Evolutionary conservation across 176 grass and related monocot genomes (phyloP).

Genomic region (Puya raimondii): DNA sequence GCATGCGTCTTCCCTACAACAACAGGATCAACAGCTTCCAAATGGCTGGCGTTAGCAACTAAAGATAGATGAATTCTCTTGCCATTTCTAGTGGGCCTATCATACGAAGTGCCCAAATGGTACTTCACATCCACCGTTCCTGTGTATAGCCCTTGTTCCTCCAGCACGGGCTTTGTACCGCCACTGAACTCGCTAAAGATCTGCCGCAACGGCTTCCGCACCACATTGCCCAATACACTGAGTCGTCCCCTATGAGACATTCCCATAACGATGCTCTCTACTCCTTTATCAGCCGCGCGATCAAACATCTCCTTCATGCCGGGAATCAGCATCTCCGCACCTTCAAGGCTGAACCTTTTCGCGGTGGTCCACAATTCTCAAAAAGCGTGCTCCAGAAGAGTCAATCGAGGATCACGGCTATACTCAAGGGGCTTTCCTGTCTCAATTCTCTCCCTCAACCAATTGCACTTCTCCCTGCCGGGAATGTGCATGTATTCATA

Average conservation of each 20-base stretch:
- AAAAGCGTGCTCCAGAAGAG: constrained; percentile 94
- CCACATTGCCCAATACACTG: constrained; percentile 84
- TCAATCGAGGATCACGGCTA: constrained; percentile 69
- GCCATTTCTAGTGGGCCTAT: constrained; percentile 76
- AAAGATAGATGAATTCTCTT: constrained; percentile 80
- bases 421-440: constrained; percentile 39
- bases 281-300: constrained; percentile 53
- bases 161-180: constrained; percentile 75
- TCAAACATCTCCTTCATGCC: constrained; percentile 99
- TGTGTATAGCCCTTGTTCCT: constrained; percentile 70
- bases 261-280: constrained; percentile 84
- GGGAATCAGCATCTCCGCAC: constrained; percentile 73
- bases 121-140: constrained; percentile 94
- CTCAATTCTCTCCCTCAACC: constrained; percentile 82
- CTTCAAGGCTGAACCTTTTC: constrained; percentile 84
- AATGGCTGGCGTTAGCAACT: constrained; percentile 83
- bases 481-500: constrained; percentile 95
- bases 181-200: constrained; percentile 94
- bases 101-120: constrained; percentile 90
- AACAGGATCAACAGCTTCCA: constrained; percentile 84
- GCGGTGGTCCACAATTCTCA: constrained; percentile 90
- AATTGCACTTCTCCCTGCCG: no score
- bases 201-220: constrained; percentile 78
- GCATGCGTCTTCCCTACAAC: constrained; percentile 79
- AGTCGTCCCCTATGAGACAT: constrained; percentile 99